These are phyloP conservation scores for Bipolaris victoriae DNA, from an alignment of 2,329 filamentous ascomycete genomes.

Conservation along the genomic window DNA sequence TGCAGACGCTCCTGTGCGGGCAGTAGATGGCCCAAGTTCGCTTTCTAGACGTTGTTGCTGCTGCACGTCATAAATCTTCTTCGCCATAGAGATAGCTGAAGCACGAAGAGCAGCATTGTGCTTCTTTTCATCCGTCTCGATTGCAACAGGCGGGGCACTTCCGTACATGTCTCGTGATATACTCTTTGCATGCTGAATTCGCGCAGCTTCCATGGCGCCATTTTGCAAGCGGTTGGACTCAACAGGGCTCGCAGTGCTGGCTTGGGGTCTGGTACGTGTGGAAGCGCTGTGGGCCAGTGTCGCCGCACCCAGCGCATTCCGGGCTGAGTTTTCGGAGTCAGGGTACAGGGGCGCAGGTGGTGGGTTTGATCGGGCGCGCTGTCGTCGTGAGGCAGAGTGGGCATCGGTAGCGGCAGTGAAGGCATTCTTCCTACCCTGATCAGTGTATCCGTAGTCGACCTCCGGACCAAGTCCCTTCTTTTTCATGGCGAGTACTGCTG, in stretches of 20 bases:
- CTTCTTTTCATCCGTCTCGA: conserved; percentile 75
- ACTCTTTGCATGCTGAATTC: conserved; percentile 70
- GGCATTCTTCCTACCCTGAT: conserved; percentile 67
- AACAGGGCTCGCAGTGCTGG: conserved; percentile 4
- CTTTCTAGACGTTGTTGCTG: conserved; percentile 68
- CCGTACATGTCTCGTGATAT: conserved; percentile 79
- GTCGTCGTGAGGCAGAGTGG: conserved; percentile 63
- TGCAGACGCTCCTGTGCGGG: conserved; percentile 46
- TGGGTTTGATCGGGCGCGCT: conserved; percentile 68
- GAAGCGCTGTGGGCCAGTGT: conserved; percentile 65
- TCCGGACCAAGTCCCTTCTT: conserved; percentile 56
- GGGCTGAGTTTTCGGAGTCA: conserved; percentile 64
- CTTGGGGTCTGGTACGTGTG: conserved; percentile 31
- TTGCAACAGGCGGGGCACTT: conserved; percentile 71
- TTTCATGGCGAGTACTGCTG: conserved; percentile 71
- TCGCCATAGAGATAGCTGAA: conserved; percentile 87
- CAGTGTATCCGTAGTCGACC: conserved; percentile 55
- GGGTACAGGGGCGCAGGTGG: conserved; percentile 56
- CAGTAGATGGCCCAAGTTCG: conserved; percentile 40
- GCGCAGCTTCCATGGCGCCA: conserved; percentile 64
- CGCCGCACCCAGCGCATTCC: conserved; percentile 76
- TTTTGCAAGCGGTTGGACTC: conserved; percentile 52
- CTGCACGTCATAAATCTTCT: conserved; percentile 78
- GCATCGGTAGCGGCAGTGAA: conserved; percentile 78
- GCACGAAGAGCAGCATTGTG: conserved; percentile 76